Evolutionary conservation across 495 filamentous ascomycete species (phyloP).

Genomic region (Aspergillus conjunctus): DNA sequence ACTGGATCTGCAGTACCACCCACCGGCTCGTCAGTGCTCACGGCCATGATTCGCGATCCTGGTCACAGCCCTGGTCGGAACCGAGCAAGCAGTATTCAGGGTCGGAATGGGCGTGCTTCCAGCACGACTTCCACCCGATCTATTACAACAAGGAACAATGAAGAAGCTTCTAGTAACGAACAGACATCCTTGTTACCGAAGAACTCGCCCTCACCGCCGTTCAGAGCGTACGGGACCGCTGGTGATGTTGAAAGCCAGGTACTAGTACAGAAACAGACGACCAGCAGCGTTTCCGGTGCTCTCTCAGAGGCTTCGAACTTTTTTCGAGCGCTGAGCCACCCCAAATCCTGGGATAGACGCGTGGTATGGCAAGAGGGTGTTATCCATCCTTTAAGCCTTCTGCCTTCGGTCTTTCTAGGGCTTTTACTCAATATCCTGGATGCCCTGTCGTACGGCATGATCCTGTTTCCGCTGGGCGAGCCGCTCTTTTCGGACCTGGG

Average conservation of each 20-base stretch:
- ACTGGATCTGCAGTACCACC: slow-evolving; percentile 11
- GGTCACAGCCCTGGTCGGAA: slow-evolving; percentile 34
- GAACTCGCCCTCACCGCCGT: slow-evolving; percentile 27
- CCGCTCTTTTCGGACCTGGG: slow-evolving; percentile 81
- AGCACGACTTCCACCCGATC: slow-evolving; percentile 10
- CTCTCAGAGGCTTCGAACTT: slow-evolving; percentile 30
- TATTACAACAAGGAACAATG: slow-evolving; percentile 3
- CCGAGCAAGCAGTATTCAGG: slow-evolving; percentile 25
- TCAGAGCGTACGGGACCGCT: slow-evolving; percentile 34
- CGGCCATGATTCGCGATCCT: slow-evolving; percentile 63
- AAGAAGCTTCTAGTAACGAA: slow-evolving; percentile 36
- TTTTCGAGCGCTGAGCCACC: slow-evolving; percentile 45
- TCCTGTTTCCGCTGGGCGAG: slow-evolving; percentile 87
- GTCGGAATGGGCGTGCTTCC: slow-evolving; percentile 16
- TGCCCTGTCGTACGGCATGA: slow-evolving; percentile 95
- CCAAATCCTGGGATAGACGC: slow-evolving; percentile 71
- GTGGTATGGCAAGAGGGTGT: slow-evolving; percentile 65
- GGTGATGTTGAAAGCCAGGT: slow-evolving; percentile 46
- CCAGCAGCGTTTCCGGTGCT: slow-evolving; percentile 2
- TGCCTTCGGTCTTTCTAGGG: slow-evolving; percentile 87
- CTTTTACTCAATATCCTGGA: slow-evolving; percentile 90
- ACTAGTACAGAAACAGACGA: slow-evolving; percentile 10
- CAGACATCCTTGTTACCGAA: slow-evolving; percentile 46
- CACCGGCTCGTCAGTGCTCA: slow-evolving; percentile 58
- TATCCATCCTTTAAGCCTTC: slow-evolving; percentile 63